Base-by-base conservation (phyloP, 2,329 filamentous ascomycete species). In the Ceratocystis huliohia region DNA sequence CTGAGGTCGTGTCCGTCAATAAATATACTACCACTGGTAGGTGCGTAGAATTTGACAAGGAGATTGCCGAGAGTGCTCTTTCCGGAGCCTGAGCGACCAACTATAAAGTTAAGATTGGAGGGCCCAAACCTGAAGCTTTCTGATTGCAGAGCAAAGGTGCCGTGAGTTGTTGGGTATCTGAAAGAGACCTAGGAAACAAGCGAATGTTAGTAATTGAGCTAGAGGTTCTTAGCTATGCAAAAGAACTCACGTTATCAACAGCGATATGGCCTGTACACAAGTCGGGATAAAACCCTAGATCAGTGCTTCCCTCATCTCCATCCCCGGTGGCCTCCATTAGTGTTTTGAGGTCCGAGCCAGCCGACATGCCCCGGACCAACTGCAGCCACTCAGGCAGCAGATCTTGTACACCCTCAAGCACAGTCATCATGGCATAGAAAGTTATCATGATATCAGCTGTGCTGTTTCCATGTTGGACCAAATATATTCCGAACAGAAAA, bases 401-500 rank as follows among this genome's bases (percentile, higher is more conserved):
- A 0, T 83, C 78, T 70, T 93, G 86, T 13, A 96, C 78, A 0
- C 88, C 84, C 70, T 93, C 87, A 3, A 91, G 85, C 0, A 88
- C 88, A 63, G 85, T 84, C 45, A 96, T 77, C 1, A 88, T 88
- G 3, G 89, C 84, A 78, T 94, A 96, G 70, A 97, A 96, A 0
- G 91, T 88, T 0, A 89, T 94, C 57, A 96, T 75, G 2, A 96
- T 83, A 66, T 87, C 79, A 0, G 87, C 88, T 0, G 89, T 77
- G 10, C 78, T 79, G 13, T 84, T 76, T 0, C 84, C 84, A 1
- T 81, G 7, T 8, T 80, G 78, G 8, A 94, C 85, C 1, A 96
- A 80, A 1, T 83, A 78, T 33, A 87, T 82, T 0, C 91, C 92
- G 71, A 92, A 96, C 84, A 89, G 96, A 72, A 97, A 96, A 0